Conservation (phyloP, 2,329 filamentous ascomycete genomes). For the Didymella arachidicola region DNA sequence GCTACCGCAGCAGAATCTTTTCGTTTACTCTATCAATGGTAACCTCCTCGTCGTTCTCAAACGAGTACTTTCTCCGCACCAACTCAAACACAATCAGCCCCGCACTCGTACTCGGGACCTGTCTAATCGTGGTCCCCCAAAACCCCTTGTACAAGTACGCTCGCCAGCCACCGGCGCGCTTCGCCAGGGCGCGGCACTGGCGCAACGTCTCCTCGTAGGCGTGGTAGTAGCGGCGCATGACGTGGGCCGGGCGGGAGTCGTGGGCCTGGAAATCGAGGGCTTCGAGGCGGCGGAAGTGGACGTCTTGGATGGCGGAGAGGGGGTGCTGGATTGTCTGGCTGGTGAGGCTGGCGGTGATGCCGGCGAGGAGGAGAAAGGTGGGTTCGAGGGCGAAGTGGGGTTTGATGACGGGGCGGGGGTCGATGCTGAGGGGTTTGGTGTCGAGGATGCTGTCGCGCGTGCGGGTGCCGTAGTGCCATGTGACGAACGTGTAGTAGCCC, state of each 20-base stretch:
- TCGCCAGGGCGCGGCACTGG: slow-evolving; percentile 67
- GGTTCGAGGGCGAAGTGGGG: slow-evolving; percentile 81
- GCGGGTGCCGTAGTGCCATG: slow-evolving; percentile 67
- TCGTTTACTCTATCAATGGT: slow-evolving; percentile 68
- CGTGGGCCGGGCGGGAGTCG: slow-evolving; percentile 38
- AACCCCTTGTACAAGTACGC: slow-evolving; percentile 76
- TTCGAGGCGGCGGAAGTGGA: slow-evolving; percentile 77
- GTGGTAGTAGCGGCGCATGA: slow-evolving; percentile 70
- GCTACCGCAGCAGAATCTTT: slow-evolving; percentile 38
- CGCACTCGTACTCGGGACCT: slow-evolving; percentile 79
- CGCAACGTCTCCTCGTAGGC: slow-evolving; percentile 74
- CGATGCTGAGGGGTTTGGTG: slow-evolving; percentile 10
- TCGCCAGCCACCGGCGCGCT: slow-evolving; percentile 64
- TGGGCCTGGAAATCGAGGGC: slow-evolving; percentile 69
- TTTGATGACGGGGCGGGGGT: slow-evolving; percentile 63
- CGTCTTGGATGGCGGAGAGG: slow-evolving; percentile 72
- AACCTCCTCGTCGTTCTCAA: slow-evolving; percentile 62
- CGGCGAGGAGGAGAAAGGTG: slow-evolving; percentile 72
- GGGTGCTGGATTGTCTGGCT: slow-evolving; percentile 77
- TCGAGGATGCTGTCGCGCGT: slow-evolving; percentile 39
- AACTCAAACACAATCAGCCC: slow-evolving; percentile 82
- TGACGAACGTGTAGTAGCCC: slow-evolving; percentile 74
- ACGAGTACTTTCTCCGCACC: slow-evolving; percentile 74
- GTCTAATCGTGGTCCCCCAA: slow-evolving; percentile 74
- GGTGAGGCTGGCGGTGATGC: slow-evolving; percentile 70